Evolutionary conservation across 2,329 filamentous ascomycete genomes (phyloP).

Genomic region (Sporothrix dimorphospora): DNA sequence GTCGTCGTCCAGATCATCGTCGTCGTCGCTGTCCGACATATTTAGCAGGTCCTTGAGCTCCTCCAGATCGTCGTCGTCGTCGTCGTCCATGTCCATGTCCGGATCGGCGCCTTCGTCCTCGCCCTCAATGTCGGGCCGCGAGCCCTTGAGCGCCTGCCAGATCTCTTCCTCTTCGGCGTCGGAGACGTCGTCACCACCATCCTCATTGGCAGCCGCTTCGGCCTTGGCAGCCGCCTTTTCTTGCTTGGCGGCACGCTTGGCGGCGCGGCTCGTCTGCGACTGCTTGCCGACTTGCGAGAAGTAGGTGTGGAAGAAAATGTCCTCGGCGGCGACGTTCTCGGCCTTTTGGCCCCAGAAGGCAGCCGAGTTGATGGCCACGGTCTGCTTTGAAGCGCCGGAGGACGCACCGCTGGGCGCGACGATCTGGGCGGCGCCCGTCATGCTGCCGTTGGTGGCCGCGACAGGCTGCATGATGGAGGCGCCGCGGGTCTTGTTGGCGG

Average conservation of each 20-base stretch:
- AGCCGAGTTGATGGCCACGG: conserved; percentile 72
- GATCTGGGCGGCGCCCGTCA: conserved; percentile 49
- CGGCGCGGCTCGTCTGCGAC: conserved; percentile 57
- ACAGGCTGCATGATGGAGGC: conserved; percentile 97
- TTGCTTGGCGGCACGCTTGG: conserved; percentile 49
- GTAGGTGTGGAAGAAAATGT: conserved; percentile 98
- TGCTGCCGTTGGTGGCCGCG: conserved; percentile 51
- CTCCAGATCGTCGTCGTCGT: conserved; percentile 45
- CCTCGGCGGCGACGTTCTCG: conserved; percentile 86
- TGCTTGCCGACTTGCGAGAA: conserved; percentile 75
- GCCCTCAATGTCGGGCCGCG: conserved; percentile 46
- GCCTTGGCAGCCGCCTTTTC: conserved; percentile 72
- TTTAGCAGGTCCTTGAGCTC: conserved; percentile 27
- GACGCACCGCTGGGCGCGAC: conserved; percentile 56
- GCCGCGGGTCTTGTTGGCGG: conserved; percentile 60
- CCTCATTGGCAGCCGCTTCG: conserved; percentile 52
- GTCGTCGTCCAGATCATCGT: conserved; percentile 41
- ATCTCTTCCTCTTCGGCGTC: conserved; percentile 47
- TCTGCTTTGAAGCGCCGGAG: conserved; percentile 40
- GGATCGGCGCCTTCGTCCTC: conserved; percentile 54
- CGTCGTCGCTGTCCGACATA: conserved; percentile 47
- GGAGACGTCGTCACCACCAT: conserved; percentile 61
- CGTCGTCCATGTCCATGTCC: conserved; percentile 53
- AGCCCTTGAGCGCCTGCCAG: conserved; percentile 43
- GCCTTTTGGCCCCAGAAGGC: conserved; percentile 88